phyloP scores from a whole-genome alignment of 2,329 filamentous ascomycete species.

The Diaporthe caulivora region DNA sequence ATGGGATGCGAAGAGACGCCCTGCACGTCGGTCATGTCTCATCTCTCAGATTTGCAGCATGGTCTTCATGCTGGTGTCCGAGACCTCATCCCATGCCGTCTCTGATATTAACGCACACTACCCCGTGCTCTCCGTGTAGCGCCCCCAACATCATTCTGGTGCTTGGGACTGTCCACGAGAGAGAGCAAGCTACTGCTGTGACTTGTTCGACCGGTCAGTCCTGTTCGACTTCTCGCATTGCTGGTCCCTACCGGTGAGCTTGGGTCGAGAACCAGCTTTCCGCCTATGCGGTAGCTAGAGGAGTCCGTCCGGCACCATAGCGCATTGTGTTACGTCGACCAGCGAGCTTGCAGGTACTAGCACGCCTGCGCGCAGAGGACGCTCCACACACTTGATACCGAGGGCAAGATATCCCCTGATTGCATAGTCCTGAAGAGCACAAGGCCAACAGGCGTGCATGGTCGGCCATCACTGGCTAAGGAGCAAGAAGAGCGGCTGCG shows the following conservation, averaged over 20 bases:
- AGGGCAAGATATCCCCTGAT: conserved; percentile 3
- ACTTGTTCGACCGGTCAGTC: conserved; percentile 4
- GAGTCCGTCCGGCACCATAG: neutral
- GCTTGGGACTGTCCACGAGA: neutral
- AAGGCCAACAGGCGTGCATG: neutral
- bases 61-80: neutral
- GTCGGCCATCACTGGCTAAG: neutral
- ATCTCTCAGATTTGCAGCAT: neutral
- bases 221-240: neutral
- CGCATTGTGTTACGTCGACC: conserved; percentile 12
- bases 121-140: neutral
- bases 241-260: neutral
- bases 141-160: neutral
- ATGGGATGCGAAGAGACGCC: neutral
- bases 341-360: neutral
- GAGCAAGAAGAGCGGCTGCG: neutral
- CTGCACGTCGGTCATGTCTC: neutral
- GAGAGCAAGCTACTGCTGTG: conserved; percentile 23
- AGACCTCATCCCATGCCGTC: neutral
- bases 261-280: conserved; percentile 17
- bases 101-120: neutral
- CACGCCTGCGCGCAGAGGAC: neutral
- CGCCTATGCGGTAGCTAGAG: conserved; percentile 5
- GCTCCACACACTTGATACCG: neutral
- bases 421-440: neutral